Percentiles rank a stretch among this genome's conserved stretches.
phyloP scores from a whole-genome alignment of 179 eudicot species.

The Beta corolliflora region DNA sequence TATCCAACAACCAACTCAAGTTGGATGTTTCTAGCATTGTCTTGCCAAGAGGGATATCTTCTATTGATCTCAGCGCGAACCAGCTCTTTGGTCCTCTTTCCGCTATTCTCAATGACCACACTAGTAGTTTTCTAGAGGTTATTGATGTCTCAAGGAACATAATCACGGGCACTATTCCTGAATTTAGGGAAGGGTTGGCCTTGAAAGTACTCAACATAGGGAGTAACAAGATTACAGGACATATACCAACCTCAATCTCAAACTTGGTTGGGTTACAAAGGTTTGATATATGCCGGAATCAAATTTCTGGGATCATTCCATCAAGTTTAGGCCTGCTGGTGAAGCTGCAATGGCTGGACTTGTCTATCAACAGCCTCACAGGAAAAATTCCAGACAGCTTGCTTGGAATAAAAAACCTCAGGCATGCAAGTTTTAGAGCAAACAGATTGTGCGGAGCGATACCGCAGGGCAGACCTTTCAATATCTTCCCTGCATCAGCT shows the following conservation, averaged over 20 bases:
- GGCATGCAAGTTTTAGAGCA: slow-evolving; percentile 70
- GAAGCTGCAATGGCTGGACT: slow-evolving; percentile 72
- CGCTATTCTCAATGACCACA: slow-evolving; percentile 42
- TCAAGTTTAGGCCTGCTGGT: slow-evolving; percentile 52
- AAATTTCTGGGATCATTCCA: slow-evolving; percentile 64
- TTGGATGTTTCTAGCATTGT: slow-evolving; percentile 45
- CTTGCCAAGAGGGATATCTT: slow-evolving; percentile 60
- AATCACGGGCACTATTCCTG: slow-evolving; percentile 67
- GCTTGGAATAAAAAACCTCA: slow-evolving; percentile 49
- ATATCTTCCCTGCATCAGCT: slow-evolving; percentile 58
- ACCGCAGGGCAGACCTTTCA: slow-evolving; percentile 80
- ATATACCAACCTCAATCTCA: slow-evolving; percentile 66
- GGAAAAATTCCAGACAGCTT: slow-evolving; percentile 67
- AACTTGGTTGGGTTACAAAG: slow-evolving; percentile 55
- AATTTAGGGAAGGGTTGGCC: slow-evolving; percentile 47
- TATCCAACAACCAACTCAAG: slow-evolving; percentile 67
- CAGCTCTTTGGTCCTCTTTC: slow-evolving; percentile 60
- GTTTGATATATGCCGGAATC: slow-evolving; percentile 62
- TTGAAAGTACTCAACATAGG: slow-evolving; percentile 58
- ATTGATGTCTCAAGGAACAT: slow-evolving; percentile 58
- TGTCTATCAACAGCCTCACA: slow-evolving; percentile 59
- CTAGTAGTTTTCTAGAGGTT: slow-evolving; percentile 56
- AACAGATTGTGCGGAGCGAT: slow-evolving; percentile 72
- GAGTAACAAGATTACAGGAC: slow-evolving; percentile 64
- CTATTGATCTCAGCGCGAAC: slow-evolving; percentile 60